phyloP scores from a whole-genome alignment of 768 basidiomycete genomes.

The Lactarius quietus region DNA sequence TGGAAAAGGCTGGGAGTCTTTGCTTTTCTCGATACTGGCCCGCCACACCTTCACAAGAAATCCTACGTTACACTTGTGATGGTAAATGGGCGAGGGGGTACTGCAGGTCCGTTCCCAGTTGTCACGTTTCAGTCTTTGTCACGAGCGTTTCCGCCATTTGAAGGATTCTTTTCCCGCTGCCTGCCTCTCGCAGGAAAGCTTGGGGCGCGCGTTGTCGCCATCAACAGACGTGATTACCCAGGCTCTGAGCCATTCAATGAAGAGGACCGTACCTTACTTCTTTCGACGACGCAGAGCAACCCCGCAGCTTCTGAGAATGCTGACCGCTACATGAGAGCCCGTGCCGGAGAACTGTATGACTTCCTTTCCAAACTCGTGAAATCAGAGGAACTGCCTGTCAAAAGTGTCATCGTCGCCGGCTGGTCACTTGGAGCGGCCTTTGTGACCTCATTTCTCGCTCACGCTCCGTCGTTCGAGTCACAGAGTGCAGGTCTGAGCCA shows the following conservation, averaged over 20 bases:
- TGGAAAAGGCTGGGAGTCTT: neutral
- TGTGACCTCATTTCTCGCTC: neutral
- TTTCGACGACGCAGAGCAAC: neutral
- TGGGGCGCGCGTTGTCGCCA: neutral
- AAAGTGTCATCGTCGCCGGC: neutral
- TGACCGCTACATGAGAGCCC: neutral
- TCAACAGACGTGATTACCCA: slow-evolving; percentile 1
- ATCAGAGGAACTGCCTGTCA: neutral
- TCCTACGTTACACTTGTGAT: neutral
- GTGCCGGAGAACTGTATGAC: neutral
- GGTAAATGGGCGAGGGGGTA: neutral
- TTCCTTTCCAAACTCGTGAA: neutral
- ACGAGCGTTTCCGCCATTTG: neutral
- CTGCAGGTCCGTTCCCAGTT: neutral
- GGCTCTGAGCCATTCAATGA: neutral
- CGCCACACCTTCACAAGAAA: neutral
- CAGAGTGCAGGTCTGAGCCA: neutral
- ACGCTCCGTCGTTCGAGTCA: neutral
- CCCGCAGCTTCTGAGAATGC: neutral
- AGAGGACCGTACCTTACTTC: neutral
- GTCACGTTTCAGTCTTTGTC: neutral
- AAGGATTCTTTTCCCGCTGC: neutral
- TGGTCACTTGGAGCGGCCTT: neutral
- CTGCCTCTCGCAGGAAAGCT: neutral
- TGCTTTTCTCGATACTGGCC: neutral